phyloP scores from a whole-genome alignment of 495 filamentous ascomycete genomes.

The Viridothelium virens region DNA sequence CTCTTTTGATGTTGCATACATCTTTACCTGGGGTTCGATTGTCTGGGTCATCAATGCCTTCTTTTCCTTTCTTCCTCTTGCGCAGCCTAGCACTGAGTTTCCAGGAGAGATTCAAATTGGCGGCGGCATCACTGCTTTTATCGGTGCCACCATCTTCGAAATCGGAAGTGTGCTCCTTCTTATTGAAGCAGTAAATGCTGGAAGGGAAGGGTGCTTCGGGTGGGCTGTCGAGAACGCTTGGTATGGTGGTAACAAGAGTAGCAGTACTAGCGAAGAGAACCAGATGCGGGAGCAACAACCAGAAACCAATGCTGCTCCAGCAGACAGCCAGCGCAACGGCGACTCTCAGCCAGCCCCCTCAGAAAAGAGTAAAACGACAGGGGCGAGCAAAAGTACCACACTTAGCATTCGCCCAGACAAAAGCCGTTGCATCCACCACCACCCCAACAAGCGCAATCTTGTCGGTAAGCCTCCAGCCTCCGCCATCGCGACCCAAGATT shows the following conservation, averaged over 20 bases:
- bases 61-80: conserved; percentile 57
- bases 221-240: conserved; percentile 51
- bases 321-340: neutral
- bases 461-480: conserved; percentile 30
- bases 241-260: neutral
- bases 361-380: neutral
- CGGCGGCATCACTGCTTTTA: conserved; percentile 58
- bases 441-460: conserved; percentile 45
- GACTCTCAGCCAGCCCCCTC: neutral
- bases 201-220: conserved; percentile 59
- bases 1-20: conserved; percentile 55
- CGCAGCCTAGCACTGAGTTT: conserved; percentile 49
- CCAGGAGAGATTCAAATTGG: conserved; percentile 42
- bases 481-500: conserved; percentile 1
- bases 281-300: neutral
- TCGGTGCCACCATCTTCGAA: conserved; percentile 65
- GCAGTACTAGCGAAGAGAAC: conserved; percentile 1
- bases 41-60: conserved; percentile 64
- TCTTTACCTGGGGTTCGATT: conserved; percentile 57
- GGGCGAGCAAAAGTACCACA: neutral
- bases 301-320: neutral
- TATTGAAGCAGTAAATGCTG: conserved; percentile 63
- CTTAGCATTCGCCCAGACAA: conserved; percentile 12
- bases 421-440: conserved; percentile 44
- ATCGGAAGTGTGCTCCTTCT: conserved; percentile 57